phyloP scores from a whole-genome alignment of 2,329 filamentous ascomycete genomes.

The Pseudogymnoascus pannorum region DNA sequence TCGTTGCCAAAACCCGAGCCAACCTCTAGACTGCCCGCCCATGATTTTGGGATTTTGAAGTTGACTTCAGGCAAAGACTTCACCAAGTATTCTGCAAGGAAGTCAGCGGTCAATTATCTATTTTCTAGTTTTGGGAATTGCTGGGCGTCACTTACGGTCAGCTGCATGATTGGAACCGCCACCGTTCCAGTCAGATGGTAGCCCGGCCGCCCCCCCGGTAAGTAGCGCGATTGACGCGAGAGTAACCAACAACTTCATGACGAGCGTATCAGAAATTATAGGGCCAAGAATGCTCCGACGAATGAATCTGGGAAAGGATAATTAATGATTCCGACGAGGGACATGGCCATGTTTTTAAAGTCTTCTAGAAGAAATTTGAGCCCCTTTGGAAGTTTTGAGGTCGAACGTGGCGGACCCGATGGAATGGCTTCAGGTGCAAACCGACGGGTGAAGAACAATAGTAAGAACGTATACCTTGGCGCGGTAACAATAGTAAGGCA shows the following conservation, averaged over 20 bases:
- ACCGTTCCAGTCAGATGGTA: neutral
- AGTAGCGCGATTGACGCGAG: conserved; percentile 2
- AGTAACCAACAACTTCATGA: neutral
- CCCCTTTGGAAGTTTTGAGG: neutral
- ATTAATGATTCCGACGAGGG: neutral
- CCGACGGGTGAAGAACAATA: conserved; percentile 2
- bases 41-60: conserved; percentile 11
- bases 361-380: conserved; percentile 4
- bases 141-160: neutral
- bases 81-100: conserved; percentile 7
- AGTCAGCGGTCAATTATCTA: neutral
- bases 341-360: neutral
- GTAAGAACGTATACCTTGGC: neutral
- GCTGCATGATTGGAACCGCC: neutral
- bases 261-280: neutral
- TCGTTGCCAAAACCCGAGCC: neutral
- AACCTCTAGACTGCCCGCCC: conserved; percentile 7
- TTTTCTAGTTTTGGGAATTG: neutral
- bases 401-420: neutral
- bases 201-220: neutral
- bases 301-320: neutral
- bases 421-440: neutral
- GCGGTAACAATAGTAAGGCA: neutral
- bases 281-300: neutral
- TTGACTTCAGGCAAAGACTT: conserved; percentile 1